Percentiles rank a stretch among this genome's conserved stretches.
phyloP scores from a whole-genome alignment of 2,329 filamentous ascomycete genomes.

The Talaromyces albobiverticillius region DNA sequence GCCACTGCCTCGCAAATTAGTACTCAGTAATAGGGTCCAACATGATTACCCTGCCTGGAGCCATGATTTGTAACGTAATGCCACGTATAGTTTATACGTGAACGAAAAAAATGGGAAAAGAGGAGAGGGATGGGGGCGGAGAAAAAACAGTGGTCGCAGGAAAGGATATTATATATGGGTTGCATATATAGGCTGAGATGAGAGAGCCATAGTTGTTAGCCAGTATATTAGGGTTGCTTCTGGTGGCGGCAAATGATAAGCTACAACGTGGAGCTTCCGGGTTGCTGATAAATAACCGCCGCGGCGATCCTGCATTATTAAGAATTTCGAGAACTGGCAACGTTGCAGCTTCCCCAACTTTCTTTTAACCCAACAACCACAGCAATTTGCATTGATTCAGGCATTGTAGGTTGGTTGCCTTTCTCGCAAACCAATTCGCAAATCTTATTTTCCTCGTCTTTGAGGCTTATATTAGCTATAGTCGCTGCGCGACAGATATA shows the following conservation, averaged over 20 bases:
- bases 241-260: background rate
- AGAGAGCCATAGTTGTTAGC: background rate
- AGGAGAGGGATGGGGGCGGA: background rate
- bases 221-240: background rate
- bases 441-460: background rate
- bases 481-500: background rate
- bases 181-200: background rate
- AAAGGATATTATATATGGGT: background rate
- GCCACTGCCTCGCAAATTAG: background rate
- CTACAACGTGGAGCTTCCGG: background rate
- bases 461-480: background rate
- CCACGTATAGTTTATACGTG: background rate
- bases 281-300: background rate
- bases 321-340: constrained; percentile 8
- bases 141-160: background rate
- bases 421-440: background rate
- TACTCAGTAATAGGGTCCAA: background rate
- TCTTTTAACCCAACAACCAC: background rate
- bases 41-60: background rate
- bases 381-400: background rate
- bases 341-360: constrained; percentile 12
- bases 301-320: too few relatives aligned
- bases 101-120: background rate
- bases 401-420: background rate
- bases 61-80: constrained; percentile 11